phyloP scores from a whole-genome alignment of 805 yeast genomes.

The baker's yeast (Saccharomyces cerevisiae) region DNA sequence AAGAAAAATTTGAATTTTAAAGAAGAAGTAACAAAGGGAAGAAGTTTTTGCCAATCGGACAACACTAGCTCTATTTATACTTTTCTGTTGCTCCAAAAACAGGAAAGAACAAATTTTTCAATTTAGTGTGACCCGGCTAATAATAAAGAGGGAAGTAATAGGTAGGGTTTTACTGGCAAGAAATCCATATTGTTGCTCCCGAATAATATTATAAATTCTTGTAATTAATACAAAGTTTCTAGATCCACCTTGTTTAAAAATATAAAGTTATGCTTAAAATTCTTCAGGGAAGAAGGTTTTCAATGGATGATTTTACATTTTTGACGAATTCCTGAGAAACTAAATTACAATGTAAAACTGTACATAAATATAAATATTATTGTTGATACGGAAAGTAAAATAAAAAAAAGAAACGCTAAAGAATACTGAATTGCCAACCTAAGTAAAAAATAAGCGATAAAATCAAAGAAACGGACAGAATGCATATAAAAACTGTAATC shows the following conservation, averaged over 20 bases:
- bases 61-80: slow-evolving; percentile 2
- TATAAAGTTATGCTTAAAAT: too few relatives aligned
- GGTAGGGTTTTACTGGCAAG: not conserved
- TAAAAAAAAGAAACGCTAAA: not conserved
- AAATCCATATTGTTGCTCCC: too few relatives aligned
- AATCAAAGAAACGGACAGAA: too few relatives aligned
- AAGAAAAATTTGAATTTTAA: not conserved
- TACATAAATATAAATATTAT: not conserved
- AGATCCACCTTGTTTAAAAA: not conserved
- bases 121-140: not conserved
- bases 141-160: not conserved
- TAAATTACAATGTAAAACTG: not conserved
- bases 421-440: not conserved
- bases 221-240: not conserved
- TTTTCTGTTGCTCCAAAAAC: not conserved
- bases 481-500: too few relatives aligned
- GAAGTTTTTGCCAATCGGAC: not conserved
- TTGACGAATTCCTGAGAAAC: not conserved
- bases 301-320: not conserved
- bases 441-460: not conserved
- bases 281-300: too few relatives aligned
- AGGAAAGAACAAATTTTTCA: not conserved
- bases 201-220: not conserved
- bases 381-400: not conserved
- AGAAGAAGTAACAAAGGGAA: not conserved